Percentiles rank a stretch among this genome's conserved stretches.
These are phyloP conservation scores for Thielaviopsis punctulata DNA, from an alignment of 2,329 filamentous ascomycete species.

Conservation along the genomic window DNA sequence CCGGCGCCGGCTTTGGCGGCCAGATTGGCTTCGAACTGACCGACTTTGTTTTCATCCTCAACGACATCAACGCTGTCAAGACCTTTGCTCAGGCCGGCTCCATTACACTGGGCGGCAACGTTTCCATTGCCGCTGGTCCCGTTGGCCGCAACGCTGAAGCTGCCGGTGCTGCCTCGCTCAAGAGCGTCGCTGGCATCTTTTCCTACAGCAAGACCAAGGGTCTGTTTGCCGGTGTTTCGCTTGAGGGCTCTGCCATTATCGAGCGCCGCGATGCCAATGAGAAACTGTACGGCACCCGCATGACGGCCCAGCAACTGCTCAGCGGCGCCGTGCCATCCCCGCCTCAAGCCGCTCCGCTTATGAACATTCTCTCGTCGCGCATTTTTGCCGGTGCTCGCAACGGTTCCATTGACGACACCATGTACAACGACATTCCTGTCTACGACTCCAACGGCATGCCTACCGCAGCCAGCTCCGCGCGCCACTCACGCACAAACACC, in stretches of 20 bases:
- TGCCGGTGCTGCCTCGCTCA: conserved; percentile 79
- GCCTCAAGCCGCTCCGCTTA: conserved; percentile 65
- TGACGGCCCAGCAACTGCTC: conserved; percentile 69
- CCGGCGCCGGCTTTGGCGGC: conserved; percentile 67
- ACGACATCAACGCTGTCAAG: conserved; percentile 75
- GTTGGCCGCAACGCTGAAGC: conserved; percentile 91
- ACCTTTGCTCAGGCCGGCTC: conserved; percentile 88
- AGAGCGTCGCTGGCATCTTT: conserved; percentile 80
- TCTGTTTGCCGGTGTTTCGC: conserved; percentile 82
- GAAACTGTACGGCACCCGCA: conserved; percentile 74
- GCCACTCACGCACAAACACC: conserved; percentile 45
- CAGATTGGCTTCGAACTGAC: conserved; percentile 80
- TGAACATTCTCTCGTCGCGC: conserved; percentile 69
- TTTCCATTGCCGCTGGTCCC: conserved; percentile 85
- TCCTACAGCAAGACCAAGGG: conserved; percentile 97
- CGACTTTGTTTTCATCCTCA: conserved; percentile 96
- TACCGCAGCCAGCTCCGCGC: conserved; percentile 36
- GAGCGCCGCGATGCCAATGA: conserved; percentile 94
- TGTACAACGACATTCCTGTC: conserved; percentile 88
- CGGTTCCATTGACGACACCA: conserved; percentile 35
- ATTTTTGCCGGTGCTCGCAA: conserved; percentile 54
- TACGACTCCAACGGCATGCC: conserved; percentile 80
- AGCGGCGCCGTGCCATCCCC: conserved; percentile 63
- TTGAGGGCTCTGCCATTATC: conserved; percentile 85
- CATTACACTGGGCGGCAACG: conserved; percentile 86